phyloP scores from a whole-genome alignment of 345 rosid genomes.

The Boechera retrofracta region DNA sequence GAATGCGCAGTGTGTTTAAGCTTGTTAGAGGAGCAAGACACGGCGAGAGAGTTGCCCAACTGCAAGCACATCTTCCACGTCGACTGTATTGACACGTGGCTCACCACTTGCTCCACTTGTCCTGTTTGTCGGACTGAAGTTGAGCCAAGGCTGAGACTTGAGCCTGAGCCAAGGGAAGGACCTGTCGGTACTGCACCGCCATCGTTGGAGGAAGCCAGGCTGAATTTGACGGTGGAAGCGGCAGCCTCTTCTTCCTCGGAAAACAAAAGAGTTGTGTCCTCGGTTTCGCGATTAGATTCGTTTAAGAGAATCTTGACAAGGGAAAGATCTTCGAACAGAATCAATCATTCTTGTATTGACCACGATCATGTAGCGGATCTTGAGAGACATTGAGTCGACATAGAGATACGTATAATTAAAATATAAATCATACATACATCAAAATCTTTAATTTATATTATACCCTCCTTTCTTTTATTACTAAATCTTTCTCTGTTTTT shows the following conservation, averaged over 20 bases:
- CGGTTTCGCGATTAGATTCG: constrained; percentile 59
- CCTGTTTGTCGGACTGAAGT: constrained; percentile 84
- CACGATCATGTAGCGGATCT: constrained; percentile 49
- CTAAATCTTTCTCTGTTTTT: neutral
- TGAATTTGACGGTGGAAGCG: constrained; percentile 34
- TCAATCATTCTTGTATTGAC: constrained; percentile 43
- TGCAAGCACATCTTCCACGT: constrained; percentile 77
- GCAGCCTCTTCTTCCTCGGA: constrained; percentile 43
- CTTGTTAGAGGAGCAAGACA: constrained; percentile 65
- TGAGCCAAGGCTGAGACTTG: constrained; percentile 55
- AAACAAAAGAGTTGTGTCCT: constrained; percentile 42
- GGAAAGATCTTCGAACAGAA: constrained; percentile 61
- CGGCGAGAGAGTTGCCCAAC: constrained; percentile 63
- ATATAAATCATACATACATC: constrained; percentile 34
- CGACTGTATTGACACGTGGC: constrained; percentile 74
- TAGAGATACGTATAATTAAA: constrained; percentile 14
- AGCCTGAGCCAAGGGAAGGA: constrained; percentile 57
- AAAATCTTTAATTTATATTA: constrained; percentile 15
- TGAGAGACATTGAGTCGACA: constrained; percentile 50
- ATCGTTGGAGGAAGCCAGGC: constrained; percentile 28
- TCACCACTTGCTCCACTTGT: constrained; percentile 66
- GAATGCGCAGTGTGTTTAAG: constrained; percentile 86
- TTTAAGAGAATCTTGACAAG: constrained; percentile 56
- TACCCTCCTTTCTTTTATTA: neutral
- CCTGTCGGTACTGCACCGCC: constrained; percentile 46